A percentile compares a stretch with the other conserved stretches of the same genome.
Evolutionary conservation across 768 basidiomycete species (phyloP).

Genomic region (Boletus reticulatus): DNA sequence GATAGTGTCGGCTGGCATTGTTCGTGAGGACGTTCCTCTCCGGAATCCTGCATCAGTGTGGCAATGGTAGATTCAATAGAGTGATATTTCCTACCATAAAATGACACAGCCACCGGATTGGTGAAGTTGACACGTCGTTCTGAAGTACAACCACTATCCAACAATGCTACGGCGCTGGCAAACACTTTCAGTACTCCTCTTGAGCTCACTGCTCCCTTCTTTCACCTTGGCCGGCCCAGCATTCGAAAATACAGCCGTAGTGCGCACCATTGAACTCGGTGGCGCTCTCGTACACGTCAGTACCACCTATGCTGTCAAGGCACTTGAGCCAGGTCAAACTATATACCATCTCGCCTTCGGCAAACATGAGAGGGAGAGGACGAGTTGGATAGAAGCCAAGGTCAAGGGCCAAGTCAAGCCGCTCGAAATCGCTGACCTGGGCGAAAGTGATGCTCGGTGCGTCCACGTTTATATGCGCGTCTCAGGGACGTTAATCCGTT

Average conservation of each 20-base stretch:
- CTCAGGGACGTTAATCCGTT: constrained; percentile 26
- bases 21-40: constrained; percentile 77
- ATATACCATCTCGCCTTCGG: constrained; percentile 69
- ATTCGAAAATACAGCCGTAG: constrained; percentile 88
- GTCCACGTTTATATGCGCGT: constrained; percentile 25
- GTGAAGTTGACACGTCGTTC: constrained; percentile 18
- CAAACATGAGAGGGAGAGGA: constrained; percentile 57
- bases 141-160: constrained; percentile 30
- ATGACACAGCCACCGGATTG: constrained; percentile 11
- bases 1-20: constrained; percentile 77
- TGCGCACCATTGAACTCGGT: constrained; percentile 86
- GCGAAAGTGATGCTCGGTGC: constrained; percentile 50
- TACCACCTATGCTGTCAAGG: constrained; percentile 83
- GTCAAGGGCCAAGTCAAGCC: constrained; percentile 65
- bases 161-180: constrained; percentile 44
- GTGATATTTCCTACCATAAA: background rate
- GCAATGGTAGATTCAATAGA: constrained; percentile 57
- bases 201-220: constrained; percentile 38
- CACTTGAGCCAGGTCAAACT: constrained; percentile 57
- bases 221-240: constrained; percentile 44
- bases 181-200: constrained; percentile 46
- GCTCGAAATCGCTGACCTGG: constrained; percentile 51
- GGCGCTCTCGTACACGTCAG: constrained; percentile 86
- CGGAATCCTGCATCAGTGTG: constrained; percentile 70
- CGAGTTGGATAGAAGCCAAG: constrained; percentile 78